A percentile compares a stretch with the other conserved stretches of the same genome.
Evolutionary conservation across 305 asterid genomes (phyloP).

Genomic region (Plantago lanceolata): DNA sequence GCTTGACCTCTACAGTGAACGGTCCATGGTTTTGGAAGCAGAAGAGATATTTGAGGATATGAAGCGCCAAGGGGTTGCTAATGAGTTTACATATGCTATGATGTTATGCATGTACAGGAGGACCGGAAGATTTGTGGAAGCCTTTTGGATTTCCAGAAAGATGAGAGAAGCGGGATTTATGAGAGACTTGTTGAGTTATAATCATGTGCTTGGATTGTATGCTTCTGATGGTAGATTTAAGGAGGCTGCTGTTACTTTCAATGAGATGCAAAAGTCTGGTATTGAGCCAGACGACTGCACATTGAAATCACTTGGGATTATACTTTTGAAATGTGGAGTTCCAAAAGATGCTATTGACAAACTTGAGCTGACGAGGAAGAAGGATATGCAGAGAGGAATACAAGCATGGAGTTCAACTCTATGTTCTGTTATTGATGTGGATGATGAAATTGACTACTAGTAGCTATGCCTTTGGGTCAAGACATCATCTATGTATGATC

Average conservation of each 20-base stretch:
- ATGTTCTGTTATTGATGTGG: constrained; percentile 43
- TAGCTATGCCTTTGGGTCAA: too few species aligned
- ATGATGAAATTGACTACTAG: neutral
- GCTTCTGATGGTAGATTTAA: constrained; percentile 75
- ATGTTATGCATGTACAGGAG: constrained; percentile 89
- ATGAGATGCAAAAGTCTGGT: constrained; percentile 59
- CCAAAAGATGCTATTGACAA: constrained; percentile 50
- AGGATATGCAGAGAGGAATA: constrained; percentile 46
- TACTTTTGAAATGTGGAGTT: constrained; percentile 78
- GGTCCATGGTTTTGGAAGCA: constrained; percentile 74
- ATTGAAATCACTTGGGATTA: constrained; percentile 56
- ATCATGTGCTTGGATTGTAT: constrained; percentile 68
- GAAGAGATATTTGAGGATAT: constrained; percentile 58
- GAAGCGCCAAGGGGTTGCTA: constrained; percentile 53
- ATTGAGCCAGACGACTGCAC: constrained; percentile 69
- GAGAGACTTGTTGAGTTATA: constrained; percentile 76
- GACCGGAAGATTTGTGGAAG: constrained; percentile 68
- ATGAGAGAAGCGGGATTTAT: constrained; percentile 74
- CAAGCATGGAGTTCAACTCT: constrained; percentile 58
- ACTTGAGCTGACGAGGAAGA: constrained; percentile 51
- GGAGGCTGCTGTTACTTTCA: constrained; percentile 67
- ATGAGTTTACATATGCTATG: constrained; percentile 92
- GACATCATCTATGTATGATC: too few species aligned
- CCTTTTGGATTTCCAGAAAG: constrained; percentile 48
- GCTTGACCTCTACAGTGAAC: constrained; percentile 78